Conservation (phyloP, 176 grass and related monocot genomes). For the Triticum monococcum region DNA sequence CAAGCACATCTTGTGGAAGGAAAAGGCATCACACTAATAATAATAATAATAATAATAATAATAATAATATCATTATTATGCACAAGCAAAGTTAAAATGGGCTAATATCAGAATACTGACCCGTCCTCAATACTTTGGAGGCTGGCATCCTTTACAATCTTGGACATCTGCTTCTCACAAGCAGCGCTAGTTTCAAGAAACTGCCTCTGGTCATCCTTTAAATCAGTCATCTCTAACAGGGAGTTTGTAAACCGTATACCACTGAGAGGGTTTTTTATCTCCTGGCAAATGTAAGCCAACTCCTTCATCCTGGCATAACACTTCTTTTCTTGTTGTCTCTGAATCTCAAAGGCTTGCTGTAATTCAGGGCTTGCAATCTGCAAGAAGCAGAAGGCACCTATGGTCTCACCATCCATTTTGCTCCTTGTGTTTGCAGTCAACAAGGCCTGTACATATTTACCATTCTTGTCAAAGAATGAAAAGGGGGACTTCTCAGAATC, state of each 20-base stretch:
- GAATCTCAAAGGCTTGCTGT: conserved; percentile 90
- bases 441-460: conserved; percentile 92
- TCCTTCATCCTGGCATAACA: conserved; percentile 95
- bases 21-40: background rate
- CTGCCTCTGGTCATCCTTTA: conserved; percentile 93
- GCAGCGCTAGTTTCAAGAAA: conserved; percentile 90
- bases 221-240: conserved; percentile 77
- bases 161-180: conserved; percentile 90
- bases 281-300: conserved; percentile 93
- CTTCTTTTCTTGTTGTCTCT: conserved; percentile 93
- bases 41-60: background rate
- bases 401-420: conserved; percentile 71
- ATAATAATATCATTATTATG: background rate
- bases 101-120: conserved; percentile 45
- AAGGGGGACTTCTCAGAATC: conserved; percentile 89
- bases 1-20: background rate
- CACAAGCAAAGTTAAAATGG: background rate
- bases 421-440: conserved; percentile 84
- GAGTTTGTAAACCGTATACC: conserved; percentile 91
- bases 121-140: conserved; percentile 86
- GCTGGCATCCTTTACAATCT: conserved; percentile 75
- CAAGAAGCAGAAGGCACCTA: conserved; percentile 93
- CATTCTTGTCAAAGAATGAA: conserved; percentile 88
- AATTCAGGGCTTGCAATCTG: conserved; percentile 93
- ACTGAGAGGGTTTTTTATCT: conserved; percentile 94